Evolutionary conservation across 352 stramenopile genomes (phyloP).

Genomic region (Phytophthora melonis): DNA sequence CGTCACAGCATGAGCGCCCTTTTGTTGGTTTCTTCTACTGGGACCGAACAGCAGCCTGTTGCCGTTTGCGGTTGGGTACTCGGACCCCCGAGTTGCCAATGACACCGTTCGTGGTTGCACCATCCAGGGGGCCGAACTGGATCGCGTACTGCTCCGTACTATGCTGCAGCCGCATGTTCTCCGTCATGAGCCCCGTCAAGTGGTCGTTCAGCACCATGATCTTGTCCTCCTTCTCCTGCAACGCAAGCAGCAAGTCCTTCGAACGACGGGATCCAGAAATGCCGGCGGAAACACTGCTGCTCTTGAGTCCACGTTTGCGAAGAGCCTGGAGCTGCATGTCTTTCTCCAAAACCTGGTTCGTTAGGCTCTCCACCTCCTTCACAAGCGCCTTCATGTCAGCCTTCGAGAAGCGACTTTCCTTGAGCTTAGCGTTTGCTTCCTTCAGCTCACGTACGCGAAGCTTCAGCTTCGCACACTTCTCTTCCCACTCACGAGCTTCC

Average conservation of each 20-base stretch:
- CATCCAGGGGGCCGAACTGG: slow-evolving; percentile 44
- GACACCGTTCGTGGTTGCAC: slow-evolving; percentile 22
- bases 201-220: slow-evolving; percentile 89
- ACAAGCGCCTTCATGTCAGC: slow-evolving; percentile 56
- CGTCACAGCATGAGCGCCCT: slow-evolving; percentile 5
- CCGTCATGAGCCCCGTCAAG: slow-evolving; percentile 84
- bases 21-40: slow-evolving; percentile 21
- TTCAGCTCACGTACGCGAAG: slow-evolving; percentile 57
- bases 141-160: slow-evolving; percentile 71
- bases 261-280: slow-evolving; percentile 48
- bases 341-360: slow-evolving; percentile 57
- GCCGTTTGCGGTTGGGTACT: slow-evolving; percentile 26
- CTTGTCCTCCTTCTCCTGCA: slow-evolving; percentile 80
- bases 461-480: slow-evolving; percentile 57
- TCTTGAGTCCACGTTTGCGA: slow-evolving; percentile 28
- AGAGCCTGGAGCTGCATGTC: slow-evolving; percentile 58
- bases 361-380: slow-evolving; percentile 63
- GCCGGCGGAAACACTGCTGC: slow-evolving; percentile 12
- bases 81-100: slow-evolving; percentile 45
- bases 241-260: slow-evolving; percentile 53
- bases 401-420: slow-evolving; percentile 52
- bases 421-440: slow-evolving; percentile 61
- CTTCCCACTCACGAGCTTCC: slow-evolving; percentile 42
- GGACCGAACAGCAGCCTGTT: slow-evolving; percentile 32
- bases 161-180: slow-evolving; percentile 78